Percentiles rank a stretch among this genome's conserved stretches.
Conservation (phyloP, 352 stramenopile species). For the Phytopythium boreale region DNA sequence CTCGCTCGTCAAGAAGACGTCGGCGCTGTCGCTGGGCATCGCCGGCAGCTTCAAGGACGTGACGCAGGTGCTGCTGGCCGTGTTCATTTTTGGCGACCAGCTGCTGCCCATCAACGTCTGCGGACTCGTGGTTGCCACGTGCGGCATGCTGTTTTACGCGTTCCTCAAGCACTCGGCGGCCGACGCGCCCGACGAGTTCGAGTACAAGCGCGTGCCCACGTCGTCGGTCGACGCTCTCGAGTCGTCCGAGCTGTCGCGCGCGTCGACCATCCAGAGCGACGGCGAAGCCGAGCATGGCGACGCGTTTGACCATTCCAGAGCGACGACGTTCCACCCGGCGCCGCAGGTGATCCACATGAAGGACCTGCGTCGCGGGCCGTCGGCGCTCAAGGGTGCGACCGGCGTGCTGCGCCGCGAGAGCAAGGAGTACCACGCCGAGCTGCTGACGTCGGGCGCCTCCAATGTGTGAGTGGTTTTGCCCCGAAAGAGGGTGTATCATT, state of each 20-base stretch:
- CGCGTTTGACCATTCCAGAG: not conserved
- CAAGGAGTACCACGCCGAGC: slow-evolving; percentile 41
- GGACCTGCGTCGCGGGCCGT: slow-evolving; percentile 14
- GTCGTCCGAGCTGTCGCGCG: not conserved
- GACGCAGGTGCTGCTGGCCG: slow-evolving; percentile 70
- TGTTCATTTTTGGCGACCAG: slow-evolving; percentile 73
- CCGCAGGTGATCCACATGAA: slow-evolving; percentile 27
- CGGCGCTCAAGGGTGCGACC: slow-evolving; percentile 19
- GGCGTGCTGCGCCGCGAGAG: slow-evolving; percentile 47
- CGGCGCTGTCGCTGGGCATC: slow-evolving; percentile 73
- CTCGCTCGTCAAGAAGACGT: slow-evolving; percentile 78
- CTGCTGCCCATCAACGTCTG: slow-evolving; percentile 61
- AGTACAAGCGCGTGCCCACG: slow-evolving; percentile 38
- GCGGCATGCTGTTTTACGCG: slow-evolving; percentile 76
- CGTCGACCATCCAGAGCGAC: slow-evolving; percentile 7
- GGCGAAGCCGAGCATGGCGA: not conserved
- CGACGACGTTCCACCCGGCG: not conserved
- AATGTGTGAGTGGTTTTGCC: slow-evolving; percentile 21
- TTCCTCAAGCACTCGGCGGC: slow-evolving; percentile 58
- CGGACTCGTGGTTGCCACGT: slow-evolving; percentile 65
- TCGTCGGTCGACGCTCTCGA: slow-evolving; percentile 2
- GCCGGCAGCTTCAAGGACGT: slow-evolving; percentile 82
- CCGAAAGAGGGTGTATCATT: slow-evolving; percentile 32
- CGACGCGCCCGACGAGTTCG: slow-evolving; percentile 10
- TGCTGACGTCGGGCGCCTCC: slow-evolving; percentile 12